Evolutionary conservation across 352 stramenopile species (phyloP), one percentile per base, ranked within the genome.

Genomic region (Phytophthora cajani): DNA sequence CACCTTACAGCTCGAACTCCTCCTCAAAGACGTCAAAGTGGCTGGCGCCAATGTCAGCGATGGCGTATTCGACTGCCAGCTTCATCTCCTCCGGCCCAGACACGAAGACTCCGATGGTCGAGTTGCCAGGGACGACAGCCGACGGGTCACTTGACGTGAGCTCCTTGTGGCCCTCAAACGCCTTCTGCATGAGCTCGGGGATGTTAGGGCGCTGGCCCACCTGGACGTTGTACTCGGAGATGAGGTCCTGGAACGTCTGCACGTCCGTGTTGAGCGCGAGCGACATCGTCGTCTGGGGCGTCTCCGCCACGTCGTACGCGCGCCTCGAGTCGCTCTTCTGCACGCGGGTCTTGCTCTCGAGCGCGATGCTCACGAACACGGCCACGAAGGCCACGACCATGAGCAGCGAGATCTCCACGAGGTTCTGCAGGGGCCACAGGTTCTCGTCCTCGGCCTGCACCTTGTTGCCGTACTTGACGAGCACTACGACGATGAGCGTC

Each of bases 341-440:
- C 23, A 46, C 47, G 51, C 49, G 21, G 7, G 46, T 55, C 25
- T 67, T 63, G n/a, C 56, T 46, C 7, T 68, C 64, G 27, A 75
- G 19, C 12, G 32, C 33, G 25, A 68, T 36, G 16, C 51, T 64
- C 1, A 44, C 30, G 53, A 69, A 72, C 16, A 69, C 58, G 3
- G 32, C 67, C 33, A 59, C 9, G 21, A 63, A 63, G 3, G 47
- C 16, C 12, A 72, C 66, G 17, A 32, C 52, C 36, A 72, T 63
- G 17, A 68, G 57, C 44, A 72, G 21, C 51, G 60, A n/a, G 56
- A 78, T 78, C 64, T 83, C 80, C 16, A 84, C 65, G 17, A 85
- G 76, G 33, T 76, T 74, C 69, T 86, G 72, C n/a, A 88, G 70
- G 2, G 78, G 78, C 78, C 80, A 86, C 11, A 79, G 78, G 9